A percentile compares a stretch with the other conserved stretches of the same genome.
phyloP scores from a whole-genome alignment of 257 asterid species.

The Fraxinus americana region DNA sequence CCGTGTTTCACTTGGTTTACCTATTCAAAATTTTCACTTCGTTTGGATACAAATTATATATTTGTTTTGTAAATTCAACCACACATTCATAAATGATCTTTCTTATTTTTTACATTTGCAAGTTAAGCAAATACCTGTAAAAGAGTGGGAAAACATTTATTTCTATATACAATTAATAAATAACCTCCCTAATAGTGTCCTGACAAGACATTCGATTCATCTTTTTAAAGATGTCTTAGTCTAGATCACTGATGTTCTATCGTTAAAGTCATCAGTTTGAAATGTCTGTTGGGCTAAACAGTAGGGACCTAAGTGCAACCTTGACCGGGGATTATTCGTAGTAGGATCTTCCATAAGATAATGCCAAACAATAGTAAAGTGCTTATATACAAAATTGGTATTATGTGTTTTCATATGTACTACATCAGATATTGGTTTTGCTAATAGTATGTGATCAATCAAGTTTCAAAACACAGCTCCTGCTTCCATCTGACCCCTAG shows the following conservation, averaged over 20 bases:
- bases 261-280: not conserved
- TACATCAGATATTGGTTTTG: not conserved
- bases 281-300: not conserved
- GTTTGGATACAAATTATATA: too few relatives aligned
- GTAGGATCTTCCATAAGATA: not conserved
- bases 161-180: too few relatives aligned
- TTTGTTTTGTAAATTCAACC: too few relatives aligned
- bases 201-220: not conserved
- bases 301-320: not conserved
- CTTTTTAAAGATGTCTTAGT: not conserved
- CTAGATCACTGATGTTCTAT: not conserved
- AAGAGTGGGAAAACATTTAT: too few relatives aligned
- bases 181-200: not conserved
- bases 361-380: not conserved
- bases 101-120: too few relatives aligned
- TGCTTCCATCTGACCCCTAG: not conserved
- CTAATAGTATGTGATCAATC: not conserved
- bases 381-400: not conserved
- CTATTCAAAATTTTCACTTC: too few relatives aligned
- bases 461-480: not conserved
- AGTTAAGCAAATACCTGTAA: too few relatives aligned
- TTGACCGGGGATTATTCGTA: not conserved
- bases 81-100: too few relatives aligned
- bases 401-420: not conserved
- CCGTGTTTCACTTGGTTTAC: too few relatives aligned